Evolutionary conservation across 257 asterid genomes (phyloP), one percentile per base, ranked within the genome.

Genomic region (Fraxinus americana): DNA sequence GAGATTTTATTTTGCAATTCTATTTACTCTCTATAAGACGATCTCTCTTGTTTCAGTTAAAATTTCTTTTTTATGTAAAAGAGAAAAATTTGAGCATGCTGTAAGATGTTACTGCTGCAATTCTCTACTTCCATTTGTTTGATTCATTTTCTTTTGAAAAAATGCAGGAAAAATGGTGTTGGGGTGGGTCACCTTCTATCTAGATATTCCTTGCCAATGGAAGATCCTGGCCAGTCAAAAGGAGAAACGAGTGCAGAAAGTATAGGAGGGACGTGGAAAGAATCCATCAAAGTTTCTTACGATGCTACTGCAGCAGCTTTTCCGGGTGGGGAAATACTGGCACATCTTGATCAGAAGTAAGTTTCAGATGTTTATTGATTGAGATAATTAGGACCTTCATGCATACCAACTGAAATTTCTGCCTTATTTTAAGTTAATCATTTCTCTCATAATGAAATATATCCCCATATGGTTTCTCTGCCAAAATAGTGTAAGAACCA

Each of bases 151-250:
- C 41, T 82, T 35, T 25, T 52, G 25, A 67, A 82, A 66, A 29
- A 81, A 36, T 16, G 54, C 86, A 95, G 99, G 86, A 95, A 89
- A 83, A 89, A 87, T 3, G 91, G 90, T 82, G 71, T 80, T 69
- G 91, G 97, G 97, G 97, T 89, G 2, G 99, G 99, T 23, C 99
- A 95, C 84, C 96, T 95, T 67, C 91, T 95, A 34, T 95, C 99
- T 1, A 97, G 97, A 77, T 95, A 95, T 82, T 89, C 98, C 19
- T 80, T 95, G 80, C 99, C 97, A 32, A 95, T 95, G 99, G 97
- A 91, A 76, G 98, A 95, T 82, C 98, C 98, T n/a, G 90, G 90
- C 36, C 90, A 82, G 73, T 76, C 91, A 6, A 89, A 91, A 77
- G 88, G 73, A 27, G 86, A 89, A 67, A 36, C 43, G 45, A 80